A percentile compares a stretch with the other conserved stretches of the same genome.
These are phyloP conservation scores for Trebouxia sp. DNA, from an alignment of 139 green algal genomes.

Conservation along the genomic window DNA sequence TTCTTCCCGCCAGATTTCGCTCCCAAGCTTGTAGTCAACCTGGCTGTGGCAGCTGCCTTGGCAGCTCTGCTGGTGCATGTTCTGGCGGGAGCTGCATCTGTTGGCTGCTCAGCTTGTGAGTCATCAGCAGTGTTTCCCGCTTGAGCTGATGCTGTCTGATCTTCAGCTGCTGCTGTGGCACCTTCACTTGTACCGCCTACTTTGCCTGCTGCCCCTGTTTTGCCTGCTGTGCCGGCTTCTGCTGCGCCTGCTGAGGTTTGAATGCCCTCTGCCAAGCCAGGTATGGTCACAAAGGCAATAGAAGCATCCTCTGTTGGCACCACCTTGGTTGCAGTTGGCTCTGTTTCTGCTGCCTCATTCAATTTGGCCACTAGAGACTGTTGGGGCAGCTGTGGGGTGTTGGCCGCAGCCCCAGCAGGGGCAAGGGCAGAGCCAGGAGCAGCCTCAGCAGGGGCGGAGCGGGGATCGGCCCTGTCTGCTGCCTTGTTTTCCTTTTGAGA, in stretches of 20 bases:
- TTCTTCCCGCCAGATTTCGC: neutral
- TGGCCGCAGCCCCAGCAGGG: neutral
- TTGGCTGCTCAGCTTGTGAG: neutral
- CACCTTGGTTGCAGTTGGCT: neutral
- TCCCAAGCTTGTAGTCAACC: neutral
- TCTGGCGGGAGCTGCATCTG: neutral
- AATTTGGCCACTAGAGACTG: constrained; percentile 1
- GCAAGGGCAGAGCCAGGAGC: neutral
- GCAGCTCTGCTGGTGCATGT: neutral
- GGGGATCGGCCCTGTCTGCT: no score
- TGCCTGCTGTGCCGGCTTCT: neutral
- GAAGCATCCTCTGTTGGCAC: neutral
- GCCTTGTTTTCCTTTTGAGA: neutral
- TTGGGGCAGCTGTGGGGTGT: neutral
- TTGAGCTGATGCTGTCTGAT: neutral
- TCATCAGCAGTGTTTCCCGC: neutral
- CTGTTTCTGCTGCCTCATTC: neutral
- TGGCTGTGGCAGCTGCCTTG: constrained; percentile 5
- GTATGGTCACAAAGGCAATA: constrained; percentile 6
- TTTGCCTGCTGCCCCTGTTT: neutral
- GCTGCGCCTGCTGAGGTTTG: constrained; percentile 9
- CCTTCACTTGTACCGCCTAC: no score
- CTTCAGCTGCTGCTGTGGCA: no score
- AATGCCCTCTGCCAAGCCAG: constrained; percentile 5
- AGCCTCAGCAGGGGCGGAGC: no score